Base-by-base conservation (phyloP, 768 basidiomycete genomes). In the Scleroderma citrinum region DNA sequence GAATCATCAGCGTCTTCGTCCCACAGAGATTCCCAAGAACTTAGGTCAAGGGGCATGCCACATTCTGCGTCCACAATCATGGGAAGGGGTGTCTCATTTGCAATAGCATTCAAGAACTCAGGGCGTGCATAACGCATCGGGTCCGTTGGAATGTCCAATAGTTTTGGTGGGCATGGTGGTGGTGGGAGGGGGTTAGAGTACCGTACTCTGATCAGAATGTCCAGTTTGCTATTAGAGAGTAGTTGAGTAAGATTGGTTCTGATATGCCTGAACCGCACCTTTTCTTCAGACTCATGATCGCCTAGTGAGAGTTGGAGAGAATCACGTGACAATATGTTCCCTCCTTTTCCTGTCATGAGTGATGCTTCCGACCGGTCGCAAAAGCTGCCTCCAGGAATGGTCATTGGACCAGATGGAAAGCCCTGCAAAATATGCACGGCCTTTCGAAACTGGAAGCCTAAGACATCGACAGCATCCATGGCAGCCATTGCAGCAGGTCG, bases 1-100 rank as follows among this genome's bases (percentile, higher is more conserved):
- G 78, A 75, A 67, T 85, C 80, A 61, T 84, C 78, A 3, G 76
- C 86, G 37, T 81, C 81, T 52, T 91, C 87, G 44, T 87, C 82
- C 90, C 87, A 93, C 16, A 95, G 69, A 31, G 80, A 85, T 47
- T 86, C 84, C 76, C 83, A 93, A 47, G 76, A 79, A 16, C 87
- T 85, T 41, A 95, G 70, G 63, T 98, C 91, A 21, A 99, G 69
- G 0, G 94, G 93, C 93, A 99, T 94, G 0, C 96, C 96, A 56
- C 85, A 86, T 64, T 99, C 96, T 1, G 90, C 91, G 58, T 99
- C 96, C 1, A 97, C 86, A 55, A 98, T 86, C 91, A 98, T 93
- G 0, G 96, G 95, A 17, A 96, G 65, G 0, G 88, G 86, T 11
- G 83, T 81, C 42, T 91, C 89, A 46, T 83, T 81, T 0, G 88